These are phyloP conservation scores for Fusarium fracticaudum DNA, from an alignment of 2,329 filamentous ascomycete species.

Conservation along the genomic window DNA sequence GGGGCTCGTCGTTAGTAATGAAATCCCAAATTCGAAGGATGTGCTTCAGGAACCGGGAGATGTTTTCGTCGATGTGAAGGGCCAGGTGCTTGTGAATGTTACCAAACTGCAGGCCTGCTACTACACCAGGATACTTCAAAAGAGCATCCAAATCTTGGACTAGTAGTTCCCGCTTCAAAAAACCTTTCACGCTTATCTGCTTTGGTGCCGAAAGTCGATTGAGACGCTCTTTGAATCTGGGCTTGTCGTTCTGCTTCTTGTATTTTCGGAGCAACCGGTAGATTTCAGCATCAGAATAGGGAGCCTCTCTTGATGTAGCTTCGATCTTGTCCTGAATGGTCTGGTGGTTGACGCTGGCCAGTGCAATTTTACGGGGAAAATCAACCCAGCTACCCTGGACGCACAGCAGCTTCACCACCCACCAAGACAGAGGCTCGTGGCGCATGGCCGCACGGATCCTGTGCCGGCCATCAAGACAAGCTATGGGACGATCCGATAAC, in stretches of 20 bases:
- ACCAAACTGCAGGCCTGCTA: not conserved
- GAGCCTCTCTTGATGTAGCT: not conserved
- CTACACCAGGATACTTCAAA: not conserved
- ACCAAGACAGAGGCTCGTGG: not conserved
- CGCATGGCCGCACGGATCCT: not conserved
- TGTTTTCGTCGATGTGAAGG: not conserved
- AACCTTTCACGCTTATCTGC: not conserved
- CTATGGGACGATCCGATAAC: not conserved
- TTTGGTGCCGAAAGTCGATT: not conserved
- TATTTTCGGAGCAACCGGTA: not conserved
- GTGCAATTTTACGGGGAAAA: not conserved
- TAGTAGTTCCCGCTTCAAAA: not conserved
- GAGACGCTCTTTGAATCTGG: not conserved
- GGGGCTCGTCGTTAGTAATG: not conserved
- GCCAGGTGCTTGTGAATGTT: constrained; percentile 1
- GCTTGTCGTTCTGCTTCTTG: not conserved
- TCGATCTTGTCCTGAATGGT: not conserved
- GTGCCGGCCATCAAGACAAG: not conserved
- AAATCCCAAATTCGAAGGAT: not conserved
- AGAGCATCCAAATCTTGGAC: not conserved
- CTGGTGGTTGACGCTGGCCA: not conserved
- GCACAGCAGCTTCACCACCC: not conserved
- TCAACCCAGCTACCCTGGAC: not conserved
- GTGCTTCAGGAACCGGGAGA: not conserved
- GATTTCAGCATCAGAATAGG: not conserved